Percentiles rank a stretch among this genome's conserved stretches.
Evolutionary conservation across 2,329 filamentous ascomycete species (phyloP).

Genomic region (Alternaria triticimaculans): DNA sequence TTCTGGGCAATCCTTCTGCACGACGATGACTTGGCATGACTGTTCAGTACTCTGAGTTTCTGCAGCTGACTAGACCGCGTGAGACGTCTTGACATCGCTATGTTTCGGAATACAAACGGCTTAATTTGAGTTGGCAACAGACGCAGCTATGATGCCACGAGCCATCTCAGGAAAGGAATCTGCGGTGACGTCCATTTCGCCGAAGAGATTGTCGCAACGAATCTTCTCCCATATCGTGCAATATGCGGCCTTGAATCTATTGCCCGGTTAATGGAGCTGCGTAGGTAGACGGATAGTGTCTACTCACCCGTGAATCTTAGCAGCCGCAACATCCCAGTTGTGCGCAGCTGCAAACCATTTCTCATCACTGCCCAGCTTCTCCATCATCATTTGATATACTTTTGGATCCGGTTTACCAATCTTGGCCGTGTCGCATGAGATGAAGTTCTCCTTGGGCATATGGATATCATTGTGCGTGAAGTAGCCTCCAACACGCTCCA

Average conservation of each 20-base stretch:
- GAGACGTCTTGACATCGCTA: not conserved
- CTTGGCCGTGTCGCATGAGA: not conserved
- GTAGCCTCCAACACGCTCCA: not conserved
- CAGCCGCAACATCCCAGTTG: not conserved
- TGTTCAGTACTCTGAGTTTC: not conserved
- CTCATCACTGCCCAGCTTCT: not conserved
- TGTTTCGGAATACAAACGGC: not conserved
- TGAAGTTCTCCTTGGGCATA: not conserved
- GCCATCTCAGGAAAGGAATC: not conserved
- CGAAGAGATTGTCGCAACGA: not conserved
- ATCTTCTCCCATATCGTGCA: not conserved
- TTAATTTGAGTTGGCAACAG: not conserved
- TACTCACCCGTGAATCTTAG: not conserved
- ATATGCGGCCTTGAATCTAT: not conserved
- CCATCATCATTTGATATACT: not conserved
- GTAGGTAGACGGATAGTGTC: not conserved
- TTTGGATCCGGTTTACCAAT: not conserved
- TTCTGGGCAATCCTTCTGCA: not conserved
- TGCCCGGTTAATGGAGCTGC: not conserved
- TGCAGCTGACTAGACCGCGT: not conserved
- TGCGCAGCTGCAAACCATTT: not conserved
- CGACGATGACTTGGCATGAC: not conserved
- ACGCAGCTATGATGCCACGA: not conserved
- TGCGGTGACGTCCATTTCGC: not conserved
- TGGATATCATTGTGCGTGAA: not conserved